Conservation (phyloP, 2,329 filamentous ascomycete species). For the Exutisphaerella laricina region DNA sequence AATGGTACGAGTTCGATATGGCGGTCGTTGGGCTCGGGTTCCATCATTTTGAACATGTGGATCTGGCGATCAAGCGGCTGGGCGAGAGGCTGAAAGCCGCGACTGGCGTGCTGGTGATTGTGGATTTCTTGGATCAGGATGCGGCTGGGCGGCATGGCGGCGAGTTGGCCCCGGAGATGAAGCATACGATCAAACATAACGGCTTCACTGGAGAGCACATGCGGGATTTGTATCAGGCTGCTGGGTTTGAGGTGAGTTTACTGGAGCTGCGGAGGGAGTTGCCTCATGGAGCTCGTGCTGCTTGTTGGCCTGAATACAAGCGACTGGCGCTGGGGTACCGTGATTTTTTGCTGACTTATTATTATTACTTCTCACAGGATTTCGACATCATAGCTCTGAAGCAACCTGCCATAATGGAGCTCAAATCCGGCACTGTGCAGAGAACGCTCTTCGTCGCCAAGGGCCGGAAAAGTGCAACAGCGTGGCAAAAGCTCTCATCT, state of each 20-base stretch:
- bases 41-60: slow-evolving; percentile 40
- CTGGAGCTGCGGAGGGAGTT: no score
- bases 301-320: no score
- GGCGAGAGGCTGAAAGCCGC: slow-evolving; percentile 25
- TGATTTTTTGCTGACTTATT: no score
- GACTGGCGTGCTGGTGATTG: slow-evolving; percentile 24
- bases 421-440: slow-evolving; percentile 22
- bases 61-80: slow-evolving; percentile 25
- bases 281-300: no score
- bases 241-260: slow-evolving; percentile 27
- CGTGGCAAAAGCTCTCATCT: slow-evolving; percentile 14
- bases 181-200: slow-evolving; percentile 32
- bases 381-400: slow-evolving; percentile 30
- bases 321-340: no score
- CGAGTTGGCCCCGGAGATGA: slow-evolving; percentile 25
- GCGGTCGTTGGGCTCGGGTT: slow-evolving; percentile 41
- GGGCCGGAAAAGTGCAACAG: slow-evolving; percentile 23
- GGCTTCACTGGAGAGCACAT: slow-evolving; percentile 29
- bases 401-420: slow-evolving; percentile 27
- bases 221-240: slow-evolving; percentile 24
- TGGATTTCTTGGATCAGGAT: slow-evolving; percentile 30
- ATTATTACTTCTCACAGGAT: no score
- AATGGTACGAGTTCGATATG: slow-evolving; percentile 40
- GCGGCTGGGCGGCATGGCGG: slow-evolving; percentile 9
- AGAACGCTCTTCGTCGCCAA: slow-evolving; percentile 32